These are phyloP conservation scores for Malus hybrid DNA, from an alignment of 331 rosid genomes.

Conservation along the genomic window DNA sequence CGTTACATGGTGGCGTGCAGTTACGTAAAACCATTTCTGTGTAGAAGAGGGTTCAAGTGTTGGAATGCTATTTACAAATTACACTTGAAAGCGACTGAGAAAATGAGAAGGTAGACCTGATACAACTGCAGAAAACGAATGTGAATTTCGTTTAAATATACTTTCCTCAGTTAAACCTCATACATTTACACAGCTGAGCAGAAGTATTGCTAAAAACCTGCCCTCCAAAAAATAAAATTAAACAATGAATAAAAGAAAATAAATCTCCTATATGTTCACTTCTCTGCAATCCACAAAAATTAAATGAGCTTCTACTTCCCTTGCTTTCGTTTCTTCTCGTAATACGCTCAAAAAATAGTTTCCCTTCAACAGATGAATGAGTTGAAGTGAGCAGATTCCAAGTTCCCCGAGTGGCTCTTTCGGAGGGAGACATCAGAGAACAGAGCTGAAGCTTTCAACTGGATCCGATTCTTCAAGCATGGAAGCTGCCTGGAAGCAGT, in stretches of 20 bases:
- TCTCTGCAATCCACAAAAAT: constrained; percentile 23
- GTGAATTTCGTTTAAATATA: background rate
- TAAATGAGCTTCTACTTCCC: constrained; percentile 1
- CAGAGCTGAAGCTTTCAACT: constrained; percentile 60
- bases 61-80: background rate
- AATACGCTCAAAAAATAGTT: background rate
- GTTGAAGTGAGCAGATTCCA: background rate
- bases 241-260: background rate
- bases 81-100: background rate
- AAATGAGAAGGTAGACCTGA: background rate
- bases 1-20: too few relatives aligned
- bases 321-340: background rate
- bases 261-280: constrained; percentile 3
- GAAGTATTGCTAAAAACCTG: constrained; percentile 5
- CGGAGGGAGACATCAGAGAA: constrained; percentile 26
- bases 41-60: too few relatives aligned
- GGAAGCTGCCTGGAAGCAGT: constrained; percentile 93
- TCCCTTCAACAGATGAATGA: background rate
- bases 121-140: background rate
- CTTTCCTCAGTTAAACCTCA: constrained; percentile 19
- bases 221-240: background rate
- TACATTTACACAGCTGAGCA: constrained; percentile 47
- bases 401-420: background rate
- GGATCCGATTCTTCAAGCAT: constrained; percentile 93
- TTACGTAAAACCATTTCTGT: too few relatives aligned